A percentile compares a stretch with the other conserved stretches of the same genome.
phyloP scores from a whole-genome alignment of 768 basidiomycete genomes.

The Pisolithus sp. region DNA sequence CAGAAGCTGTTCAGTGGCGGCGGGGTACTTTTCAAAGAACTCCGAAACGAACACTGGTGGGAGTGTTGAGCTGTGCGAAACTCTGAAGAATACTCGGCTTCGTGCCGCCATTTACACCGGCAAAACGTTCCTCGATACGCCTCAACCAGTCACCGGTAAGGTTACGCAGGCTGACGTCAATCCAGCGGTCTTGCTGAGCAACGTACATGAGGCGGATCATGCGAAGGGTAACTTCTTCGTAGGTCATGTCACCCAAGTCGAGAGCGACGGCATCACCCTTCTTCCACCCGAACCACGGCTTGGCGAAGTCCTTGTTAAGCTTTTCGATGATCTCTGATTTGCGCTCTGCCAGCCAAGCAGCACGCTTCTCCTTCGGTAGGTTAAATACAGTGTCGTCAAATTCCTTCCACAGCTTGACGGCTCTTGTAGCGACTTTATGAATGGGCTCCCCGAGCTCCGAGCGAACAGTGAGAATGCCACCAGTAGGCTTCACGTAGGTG shows the following conservation, averaged over 20 bases:
- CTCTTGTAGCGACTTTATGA: constrained; percentile 97
- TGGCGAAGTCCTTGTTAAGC: constrained; percentile 91
- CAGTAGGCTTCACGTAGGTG: constrained; percentile 89
- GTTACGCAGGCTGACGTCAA: constrained; percentile 87
- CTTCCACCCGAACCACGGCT: constrained; percentile 98
- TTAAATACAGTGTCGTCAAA: constrained; percentile 97
- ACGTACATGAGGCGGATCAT: constrained; percentile 96
- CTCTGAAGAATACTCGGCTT: constrained; percentile 84
- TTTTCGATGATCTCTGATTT: constrained; percentile 86
- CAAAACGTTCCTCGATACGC: constrained; percentile 92
- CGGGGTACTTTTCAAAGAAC: constrained; percentile 83
- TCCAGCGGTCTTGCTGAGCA: constrained; percentile 85
- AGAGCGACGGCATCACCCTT: constrained; percentile 79
- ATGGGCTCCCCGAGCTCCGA: constrained; percentile 99
- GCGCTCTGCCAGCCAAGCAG: constrained; percentile 78
- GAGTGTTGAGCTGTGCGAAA: constrained; percentile 80
- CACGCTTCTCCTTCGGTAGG: constrained; percentile 92
- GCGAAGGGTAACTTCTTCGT: constrained; percentile 89
- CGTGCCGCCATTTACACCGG: constrained; percentile 73
- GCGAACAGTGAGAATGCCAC: constrained; percentile 92
- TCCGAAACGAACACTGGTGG: constrained; percentile 64
- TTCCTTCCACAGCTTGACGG: constrained; percentile 97
- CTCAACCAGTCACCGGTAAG: constrained; percentile 95
- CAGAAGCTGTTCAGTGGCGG: constrained; percentile 79
- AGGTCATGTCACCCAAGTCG: constrained; percentile 95